Percentiles rank a stretch among this genome's conserved stretches.
Conservation (phyloP, 1,284 basidiomycete genomes). For the Moesziomyces sp. region DNA sequence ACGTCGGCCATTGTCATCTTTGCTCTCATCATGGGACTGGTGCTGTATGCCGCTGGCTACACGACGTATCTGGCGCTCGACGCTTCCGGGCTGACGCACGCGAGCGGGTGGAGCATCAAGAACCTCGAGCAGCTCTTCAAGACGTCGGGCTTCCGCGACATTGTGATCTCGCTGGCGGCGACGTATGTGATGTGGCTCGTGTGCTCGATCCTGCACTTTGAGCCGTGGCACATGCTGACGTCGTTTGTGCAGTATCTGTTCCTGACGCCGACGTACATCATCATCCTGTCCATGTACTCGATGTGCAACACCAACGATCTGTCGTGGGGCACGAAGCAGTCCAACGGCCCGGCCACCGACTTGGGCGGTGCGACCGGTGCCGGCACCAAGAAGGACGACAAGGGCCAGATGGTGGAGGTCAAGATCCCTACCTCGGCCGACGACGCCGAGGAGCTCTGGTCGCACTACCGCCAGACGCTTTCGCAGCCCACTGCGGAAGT, state of each 20-base stretch:
- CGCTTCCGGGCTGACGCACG: conserved; percentile 27
- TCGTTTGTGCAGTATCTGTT: conserved; percentile 64
- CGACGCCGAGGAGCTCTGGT: conserved; percentile 63
- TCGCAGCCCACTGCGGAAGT: conserved; percentile 38
- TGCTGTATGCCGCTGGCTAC: conserved; percentile 57
- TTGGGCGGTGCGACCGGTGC: conserved; percentile 55
- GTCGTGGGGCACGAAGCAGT: conserved; percentile 66
- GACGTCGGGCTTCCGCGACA: conserved; percentile 57
- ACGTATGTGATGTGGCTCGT: conserved; percentile 66
- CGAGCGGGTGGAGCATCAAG: conserved; percentile 20
- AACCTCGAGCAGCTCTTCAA: conserved; percentile 43
- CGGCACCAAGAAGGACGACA: conserved; percentile 44
- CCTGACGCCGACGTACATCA: conserved; percentile 62
- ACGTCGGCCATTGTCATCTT: conserved; percentile 61
- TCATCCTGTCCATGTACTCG: conserved; percentile 64
- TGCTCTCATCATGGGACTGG: conserved; percentile 57
- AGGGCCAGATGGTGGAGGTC: conserved; percentile 59
- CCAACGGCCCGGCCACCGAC: conserved; percentile 55
- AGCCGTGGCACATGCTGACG: conserved; percentile 67
- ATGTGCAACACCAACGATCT: conserved; percentile 65
- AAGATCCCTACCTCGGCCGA: conserved; percentile 58
- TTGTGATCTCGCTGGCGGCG: conserved; percentile 64
- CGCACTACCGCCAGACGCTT: conserved; percentile 63
- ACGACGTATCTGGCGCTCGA: conserved; percentile 58
- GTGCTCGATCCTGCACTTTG: conserved; percentile 58